Conservation (phyloP, 2,329 filamentous ascomycete genomes). For the Clarireedia monteithiana region DNA sequence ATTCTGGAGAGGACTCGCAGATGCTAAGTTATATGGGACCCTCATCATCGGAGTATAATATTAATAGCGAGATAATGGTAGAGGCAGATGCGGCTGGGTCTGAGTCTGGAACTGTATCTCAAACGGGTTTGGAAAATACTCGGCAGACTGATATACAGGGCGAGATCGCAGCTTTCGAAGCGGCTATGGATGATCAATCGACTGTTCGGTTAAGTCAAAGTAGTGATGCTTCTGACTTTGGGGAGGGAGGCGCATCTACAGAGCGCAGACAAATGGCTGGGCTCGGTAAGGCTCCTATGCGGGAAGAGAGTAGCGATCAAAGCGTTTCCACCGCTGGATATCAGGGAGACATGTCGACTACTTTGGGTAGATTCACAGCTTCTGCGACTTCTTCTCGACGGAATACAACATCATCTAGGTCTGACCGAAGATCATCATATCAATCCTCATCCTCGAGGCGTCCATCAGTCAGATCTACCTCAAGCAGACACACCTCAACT, state of each 20-base stretch:
- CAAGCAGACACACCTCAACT: background rate
- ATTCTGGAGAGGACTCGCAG: conserved; percentile 8
- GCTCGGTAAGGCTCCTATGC: conserved; percentile 7
- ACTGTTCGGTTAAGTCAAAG: conserved; percentile 4
- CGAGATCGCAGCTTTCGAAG: background rate
- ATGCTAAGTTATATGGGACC: conserved; percentile 6
- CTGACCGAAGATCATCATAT: conserved; percentile 6
- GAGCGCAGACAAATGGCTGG: background rate
- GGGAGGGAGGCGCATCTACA: background rate
- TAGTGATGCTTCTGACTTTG: background rate
- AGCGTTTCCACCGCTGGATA: conserved; percentile 7
- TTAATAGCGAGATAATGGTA: conserved; percentile 7
- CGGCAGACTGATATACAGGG: background rate
- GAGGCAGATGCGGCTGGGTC: background rate
- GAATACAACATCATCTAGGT: conserved; percentile 1
- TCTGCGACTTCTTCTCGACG: conserved; percentile 4
- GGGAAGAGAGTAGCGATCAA: background rate
- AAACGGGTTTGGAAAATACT: background rate
- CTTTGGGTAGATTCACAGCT: background rate
- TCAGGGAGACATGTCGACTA: conserved; percentile 8
- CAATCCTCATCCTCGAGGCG: conserved; percentile 8
- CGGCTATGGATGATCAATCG: conserved; percentile 4
- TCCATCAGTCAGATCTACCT: background rate
- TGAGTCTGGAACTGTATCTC: background rate
- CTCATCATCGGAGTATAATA: conserved; percentile 9